Evolutionary conservation across 768 basidiomycete species (phyloP).

Genomic region (Boletellus ananas): DNA sequence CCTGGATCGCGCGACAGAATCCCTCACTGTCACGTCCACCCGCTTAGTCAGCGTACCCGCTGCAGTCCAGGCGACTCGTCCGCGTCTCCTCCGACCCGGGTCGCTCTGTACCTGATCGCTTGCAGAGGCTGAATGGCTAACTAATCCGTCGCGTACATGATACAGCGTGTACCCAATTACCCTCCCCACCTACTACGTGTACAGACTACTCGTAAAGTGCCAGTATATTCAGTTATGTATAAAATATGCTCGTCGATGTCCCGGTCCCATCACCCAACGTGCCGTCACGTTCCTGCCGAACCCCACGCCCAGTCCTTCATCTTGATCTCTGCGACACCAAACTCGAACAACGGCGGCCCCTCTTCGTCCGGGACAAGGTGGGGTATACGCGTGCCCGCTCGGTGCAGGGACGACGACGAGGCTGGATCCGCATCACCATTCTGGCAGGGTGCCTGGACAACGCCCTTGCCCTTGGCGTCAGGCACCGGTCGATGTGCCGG

Average conservation of each 20-base stretch:
- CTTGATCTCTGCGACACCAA: constrained; percentile 11
- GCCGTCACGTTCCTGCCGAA: background rate
- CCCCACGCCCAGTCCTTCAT: constrained; percentile 3
- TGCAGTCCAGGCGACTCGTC: too few species aligned
- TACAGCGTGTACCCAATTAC: too few species aligned
- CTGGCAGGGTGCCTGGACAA: constrained; percentile 2
- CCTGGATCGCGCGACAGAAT: too few species aligned
- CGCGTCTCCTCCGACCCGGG: too few species aligned
- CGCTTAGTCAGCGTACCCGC: too few species aligned
- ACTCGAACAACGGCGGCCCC: constrained; percentile 12
- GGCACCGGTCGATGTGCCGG: background rate
- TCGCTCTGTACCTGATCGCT: too few species aligned
- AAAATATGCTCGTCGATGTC: background rate
- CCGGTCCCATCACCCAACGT: background rate
- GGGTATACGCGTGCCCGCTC: background rate
- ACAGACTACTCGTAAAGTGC: background rate
- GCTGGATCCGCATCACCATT: constrained; percentile 1
- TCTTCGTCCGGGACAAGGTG: background rate
- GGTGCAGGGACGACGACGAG: background rate
- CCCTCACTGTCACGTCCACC: too few species aligned
- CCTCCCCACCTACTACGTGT: too few species aligned
- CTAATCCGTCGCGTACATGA: too few species aligned
- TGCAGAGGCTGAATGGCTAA: too few species aligned
- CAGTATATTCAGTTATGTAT: constrained; percentile 2
- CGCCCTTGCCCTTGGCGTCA: constrained; percentile 19